These are phyloP conservation scores for Penicillium simplicissimum DNA, from an alignment of 495 filamentous ascomycete species.

Conservation along the genomic window DNA sequence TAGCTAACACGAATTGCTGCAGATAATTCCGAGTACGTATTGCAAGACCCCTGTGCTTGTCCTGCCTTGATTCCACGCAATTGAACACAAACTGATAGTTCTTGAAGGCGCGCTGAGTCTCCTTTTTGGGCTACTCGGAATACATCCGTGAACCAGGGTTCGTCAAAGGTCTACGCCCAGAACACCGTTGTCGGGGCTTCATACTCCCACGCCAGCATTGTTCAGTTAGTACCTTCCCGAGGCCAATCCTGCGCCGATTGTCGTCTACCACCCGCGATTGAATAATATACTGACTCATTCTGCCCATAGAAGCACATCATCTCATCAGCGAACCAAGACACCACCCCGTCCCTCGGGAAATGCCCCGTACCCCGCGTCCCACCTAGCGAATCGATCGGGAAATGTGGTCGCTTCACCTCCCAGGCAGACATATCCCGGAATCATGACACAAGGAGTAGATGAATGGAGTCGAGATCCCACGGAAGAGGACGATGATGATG, in stretches of 20 bases:
- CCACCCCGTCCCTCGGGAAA: conserved; percentile 53
- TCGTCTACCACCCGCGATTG: not conserved
- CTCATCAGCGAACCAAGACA: conserved; percentile 60
- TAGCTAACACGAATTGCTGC: conserved; percentile 28
- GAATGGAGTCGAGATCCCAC: conserved; percentile 70
- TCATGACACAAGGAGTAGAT: conserved; percentile 71
- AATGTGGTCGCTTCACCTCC: conserved; percentile 59
- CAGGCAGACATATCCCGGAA: conserved; percentile 70
- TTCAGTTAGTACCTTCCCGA: conserved; percentile 69
- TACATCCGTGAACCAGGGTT: conserved; percentile 39
- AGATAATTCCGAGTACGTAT: conserved; percentile 55
- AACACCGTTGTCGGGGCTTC: conserved; percentile 89
- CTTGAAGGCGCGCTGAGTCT: conserved; percentile 65
- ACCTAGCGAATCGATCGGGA: conserved; percentile 52
- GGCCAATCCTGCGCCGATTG: not conserved
- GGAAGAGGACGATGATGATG: conserved; percentile 50
- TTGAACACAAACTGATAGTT: not conserved
- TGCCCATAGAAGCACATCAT: conserved; percentile 50
- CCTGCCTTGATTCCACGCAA: not conserved
- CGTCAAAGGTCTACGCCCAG: conserved; percentile 59
- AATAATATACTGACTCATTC: conserved; percentile 20
- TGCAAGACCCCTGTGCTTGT: conserved; percentile 13
- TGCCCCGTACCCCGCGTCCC: conserved; percentile 48
- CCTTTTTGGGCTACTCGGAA: conserved; percentile 83
- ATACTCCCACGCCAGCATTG: conserved; percentile 93